Evolutionary conservation across 768 basidiomycete genomes (phyloP).

Genomic region (Amanita exitialis): DNA sequence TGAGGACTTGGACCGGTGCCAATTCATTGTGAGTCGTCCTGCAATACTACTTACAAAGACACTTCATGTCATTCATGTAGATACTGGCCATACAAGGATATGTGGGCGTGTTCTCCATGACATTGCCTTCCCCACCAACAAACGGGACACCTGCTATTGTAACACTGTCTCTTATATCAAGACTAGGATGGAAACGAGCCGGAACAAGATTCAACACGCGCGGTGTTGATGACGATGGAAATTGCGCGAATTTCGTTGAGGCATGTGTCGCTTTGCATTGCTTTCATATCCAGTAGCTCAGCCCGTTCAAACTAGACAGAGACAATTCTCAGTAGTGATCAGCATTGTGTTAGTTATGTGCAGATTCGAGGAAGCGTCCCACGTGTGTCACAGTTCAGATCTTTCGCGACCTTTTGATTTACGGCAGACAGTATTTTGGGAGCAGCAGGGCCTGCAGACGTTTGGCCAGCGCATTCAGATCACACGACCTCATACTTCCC

Average conservation of each 20-base stretch:
- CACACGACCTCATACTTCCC: conserved; percentile 89
- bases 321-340: conserved; percentile 78
- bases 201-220: conserved; percentile 97
- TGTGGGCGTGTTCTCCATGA: conserved; percentile 74
- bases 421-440: conserved; percentile 80
- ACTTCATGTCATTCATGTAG: conserved; percentile 24
- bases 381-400: conserved; percentile 41
- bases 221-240: conserved; percentile 92
- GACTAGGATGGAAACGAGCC: conserved; percentile 90
- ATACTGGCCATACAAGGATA: conserved; percentile 92
- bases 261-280: conserved; percentile 25
- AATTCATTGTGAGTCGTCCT: conserved; percentile 61
- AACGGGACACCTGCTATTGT: conserved; percentile 64
- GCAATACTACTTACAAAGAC: conserved; percentile 7
- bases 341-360: conserved; percentile 83
- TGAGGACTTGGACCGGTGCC: conserved; percentile 68
- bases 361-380: conserved; percentile 96
- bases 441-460: conserved; percentile 92
- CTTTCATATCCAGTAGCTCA: neutral
- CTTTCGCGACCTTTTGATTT: conserved; percentile 6
- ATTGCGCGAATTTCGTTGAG: conserved; percentile 96
- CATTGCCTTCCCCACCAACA: conserved; percentile 65
- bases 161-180: conserved; percentile 73
- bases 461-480: conserved; percentile 94
- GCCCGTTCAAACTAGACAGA: conserved; percentile 55